Base-by-base conservation (phyloP, 169 alveolate genomes). In the Sarcocystis neurona region DNA sequence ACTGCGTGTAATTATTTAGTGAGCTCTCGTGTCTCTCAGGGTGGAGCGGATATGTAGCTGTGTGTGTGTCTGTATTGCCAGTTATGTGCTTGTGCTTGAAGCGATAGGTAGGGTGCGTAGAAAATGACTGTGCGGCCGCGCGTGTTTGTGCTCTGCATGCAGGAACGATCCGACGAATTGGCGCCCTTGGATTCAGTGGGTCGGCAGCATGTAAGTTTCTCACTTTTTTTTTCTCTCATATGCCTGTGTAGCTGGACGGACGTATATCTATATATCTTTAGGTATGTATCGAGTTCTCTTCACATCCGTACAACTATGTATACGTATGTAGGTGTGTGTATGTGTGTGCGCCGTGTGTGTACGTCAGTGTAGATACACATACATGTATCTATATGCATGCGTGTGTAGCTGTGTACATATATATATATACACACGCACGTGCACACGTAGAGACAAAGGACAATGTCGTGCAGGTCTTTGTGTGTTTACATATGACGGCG, bases 101-200 rank as follows among this genome's bases (percentile, higher is more conserved):
- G 0, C 30, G 15, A 30, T 27, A 39, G 50, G n/a, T 47, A 15
- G 23, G 43, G 2, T 5, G 39, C 39, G 84, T 10, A 5, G 8
- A 41, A 5, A 18, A 2, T 30, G 27, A n/a, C 46, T 37, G 32
- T 32, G 47, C 56, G 47, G 79, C 34, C 47, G 20, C 27, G 60
- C n/a, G 39, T 43, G 44, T 34, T 37, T 39, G 37, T 75, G 0
- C 15, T 3, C 27, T 50, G 20, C 70, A 8, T 39, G 78, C 84
- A 88, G 92, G 92, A 84, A 84, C 60, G 92, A 88, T 37, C 39
- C 72, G 30, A 75, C 50, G 77, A 88, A 88, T 84, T 88, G 92
- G 92, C 82, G 92, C 46, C 92, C 92, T 15, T 88, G 92, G 92
- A 79, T 88, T 88, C 84, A 84, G 6, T 88, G 92, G 92, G 88